Conservation (phyloP, 768 basidiomycete genomes). For the Calocera cornea region DNA sequence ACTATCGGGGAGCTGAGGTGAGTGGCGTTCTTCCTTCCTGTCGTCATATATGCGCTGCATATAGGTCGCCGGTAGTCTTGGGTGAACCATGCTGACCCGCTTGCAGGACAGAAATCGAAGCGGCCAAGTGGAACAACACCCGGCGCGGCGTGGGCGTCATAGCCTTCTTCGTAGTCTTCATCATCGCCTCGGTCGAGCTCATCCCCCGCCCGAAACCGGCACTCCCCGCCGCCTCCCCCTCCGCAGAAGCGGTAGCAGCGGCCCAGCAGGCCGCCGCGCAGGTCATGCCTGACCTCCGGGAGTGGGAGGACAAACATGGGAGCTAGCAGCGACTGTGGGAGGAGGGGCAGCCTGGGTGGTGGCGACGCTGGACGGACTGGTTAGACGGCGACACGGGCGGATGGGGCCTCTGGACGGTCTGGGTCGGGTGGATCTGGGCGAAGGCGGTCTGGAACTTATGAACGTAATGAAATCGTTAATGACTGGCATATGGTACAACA, state of each 20-base stretch:
- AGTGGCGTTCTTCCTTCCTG: slow-evolving; percentile 13
- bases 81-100: neutral
- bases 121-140: slow-evolving; percentile 82
- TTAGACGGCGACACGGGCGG: no score
- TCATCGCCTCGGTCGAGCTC: slow-evolving; percentile 58
- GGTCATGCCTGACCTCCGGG: neutral
- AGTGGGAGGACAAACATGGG: neutral
- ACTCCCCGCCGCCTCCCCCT: slow-evolving; percentile 16
- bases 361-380: no score
- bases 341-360: no score
- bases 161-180: slow-evolving; percentile 20
- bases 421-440: no score
- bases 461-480: slow-evolving; percentile 1
- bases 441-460: neutral
- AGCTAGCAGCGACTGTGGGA: neutral
- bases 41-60: no score
- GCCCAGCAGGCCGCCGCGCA: neutral
- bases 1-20: slow-evolving; percentile 27
- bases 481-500: neutral
- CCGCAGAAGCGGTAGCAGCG: slow-evolving; percentile 1
- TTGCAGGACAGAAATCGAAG: slow-evolving; percentile 51
- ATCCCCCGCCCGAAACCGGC: slow-evolving; percentile 20
- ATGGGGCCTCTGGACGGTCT: no score
- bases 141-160: slow-evolving; percentile 47
- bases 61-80: no score